phyloP scores from a whole-genome alignment of 2,329 filamentous ascomycete species.

The Pezicula rhizophila region DNA sequence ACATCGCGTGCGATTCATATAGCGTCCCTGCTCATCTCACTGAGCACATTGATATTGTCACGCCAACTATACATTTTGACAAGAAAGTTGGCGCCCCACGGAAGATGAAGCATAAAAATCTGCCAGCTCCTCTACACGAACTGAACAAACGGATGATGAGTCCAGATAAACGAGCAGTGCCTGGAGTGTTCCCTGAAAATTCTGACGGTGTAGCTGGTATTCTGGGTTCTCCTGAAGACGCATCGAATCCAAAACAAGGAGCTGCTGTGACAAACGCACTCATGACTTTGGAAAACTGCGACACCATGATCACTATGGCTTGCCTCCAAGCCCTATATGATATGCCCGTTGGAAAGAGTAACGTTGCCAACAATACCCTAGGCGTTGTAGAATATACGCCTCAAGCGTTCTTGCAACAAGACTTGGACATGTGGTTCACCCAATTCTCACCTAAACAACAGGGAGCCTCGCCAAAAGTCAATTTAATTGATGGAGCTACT shows the following conservation, averaged over 20 bases:
- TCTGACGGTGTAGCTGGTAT: constrained; percentile 7
- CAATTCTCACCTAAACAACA: constrained; percentile 36
- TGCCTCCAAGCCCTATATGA: constrained; percentile 49
- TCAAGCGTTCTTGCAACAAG: constrained; percentile 45
- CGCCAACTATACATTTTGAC: constrained; percentile 28
- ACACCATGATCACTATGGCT: constrained; percentile 48
- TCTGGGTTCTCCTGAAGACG: constrained; percentile 23
- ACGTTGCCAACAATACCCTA: constrained; percentile 38
- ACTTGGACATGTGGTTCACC: constrained; percentile 43
- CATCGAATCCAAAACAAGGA: constrained; percentile 21
- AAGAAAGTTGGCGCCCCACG: constrained; percentile 11
- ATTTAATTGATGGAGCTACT: constrained; percentile 30
- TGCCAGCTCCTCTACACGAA: constrained; percentile 24
- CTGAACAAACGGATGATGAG: constrained; percentile 9
- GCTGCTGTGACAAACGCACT: constrained; percentile 17
- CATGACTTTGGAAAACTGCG: constrained; percentile 34
- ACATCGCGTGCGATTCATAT: constrained; percentile 27
- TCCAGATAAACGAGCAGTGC: background rate
- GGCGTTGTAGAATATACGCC: constrained; percentile 50
- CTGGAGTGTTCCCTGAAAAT: background rate
- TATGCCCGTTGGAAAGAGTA: constrained; percentile 33
- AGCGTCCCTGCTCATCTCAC: constrained; percentile 23
- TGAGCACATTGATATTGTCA: constrained; percentile 27
- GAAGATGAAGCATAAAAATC: constrained; percentile 30
- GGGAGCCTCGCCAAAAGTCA: constrained; percentile 32